These are phyloP conservation scores for Ramaria sp. DNA, from an alignment of 768 basidiomycete species.

Conservation along the genomic window DNA sequence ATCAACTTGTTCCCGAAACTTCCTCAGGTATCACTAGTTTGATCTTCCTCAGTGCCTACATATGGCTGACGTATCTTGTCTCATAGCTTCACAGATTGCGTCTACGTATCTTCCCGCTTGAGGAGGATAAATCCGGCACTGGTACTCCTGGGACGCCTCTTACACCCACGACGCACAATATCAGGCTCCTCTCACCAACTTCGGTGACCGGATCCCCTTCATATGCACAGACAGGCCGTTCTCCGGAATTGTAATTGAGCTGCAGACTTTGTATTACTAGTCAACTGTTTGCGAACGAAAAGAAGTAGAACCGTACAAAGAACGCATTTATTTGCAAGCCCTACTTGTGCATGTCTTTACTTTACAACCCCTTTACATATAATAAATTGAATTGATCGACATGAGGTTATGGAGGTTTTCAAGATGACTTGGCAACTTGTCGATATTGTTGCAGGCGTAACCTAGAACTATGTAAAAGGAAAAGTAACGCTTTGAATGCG, in stretches of 20 bases:
- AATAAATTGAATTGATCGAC: neutral
- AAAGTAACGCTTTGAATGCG: neutral
- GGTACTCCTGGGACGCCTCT: constrained; percentile 10
- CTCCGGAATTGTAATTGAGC: neutral
- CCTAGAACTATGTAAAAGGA: constrained; percentile 20
- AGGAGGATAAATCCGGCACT: constrained; percentile 24
- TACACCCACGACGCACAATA: constrained; percentile 12
- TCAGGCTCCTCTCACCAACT: constrained; percentile 6
- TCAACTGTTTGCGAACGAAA: neutral
- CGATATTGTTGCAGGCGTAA: constrained; percentile 49
- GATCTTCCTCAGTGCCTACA: neutral
- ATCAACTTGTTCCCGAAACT: constrained; percentile 67
- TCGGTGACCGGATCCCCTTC: neutral
- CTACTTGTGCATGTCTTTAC: neutral
- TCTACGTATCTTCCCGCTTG: constrained; percentile 58
- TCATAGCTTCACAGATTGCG: constrained; percentile 71
- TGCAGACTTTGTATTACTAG: neutral
- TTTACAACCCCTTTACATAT: neutral
- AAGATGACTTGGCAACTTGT: neutral
- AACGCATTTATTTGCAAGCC: neutral
- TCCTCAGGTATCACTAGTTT: constrained; percentile 59
- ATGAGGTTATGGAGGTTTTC: neutral
- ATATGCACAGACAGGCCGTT: neutral
- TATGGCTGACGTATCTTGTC: constrained; percentile 4
- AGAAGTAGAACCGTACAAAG: neutral